These are phyloP conservation scores for Cerioporus squamosus DNA, from an alignment of 1,284 basidiomycete genomes.

Conservation along the genomic window DNA sequence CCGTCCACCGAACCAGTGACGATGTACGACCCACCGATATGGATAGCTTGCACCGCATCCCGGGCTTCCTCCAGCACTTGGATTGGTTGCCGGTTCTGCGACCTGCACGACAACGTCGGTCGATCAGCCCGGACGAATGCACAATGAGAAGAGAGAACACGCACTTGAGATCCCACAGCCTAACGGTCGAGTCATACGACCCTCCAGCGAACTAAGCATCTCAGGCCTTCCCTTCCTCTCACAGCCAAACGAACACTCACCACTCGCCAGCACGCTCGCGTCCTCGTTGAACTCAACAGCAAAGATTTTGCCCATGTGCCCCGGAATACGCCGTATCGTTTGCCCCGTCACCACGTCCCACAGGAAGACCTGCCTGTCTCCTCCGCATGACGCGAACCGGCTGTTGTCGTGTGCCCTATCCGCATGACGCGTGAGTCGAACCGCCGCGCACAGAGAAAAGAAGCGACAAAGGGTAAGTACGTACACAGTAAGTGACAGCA, in stretches of 20 bases:
- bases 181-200: slow-evolving; percentile 87
- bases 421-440: slow-evolving; percentile 3
- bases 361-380: slow-evolving; percentile 89
- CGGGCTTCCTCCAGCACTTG: slow-evolving; percentile 90
- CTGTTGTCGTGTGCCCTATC: slow-evolving; percentile 89
- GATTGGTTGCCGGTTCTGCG: slow-evolving; percentile 83
- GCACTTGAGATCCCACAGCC: slow-evolving; percentile 88
- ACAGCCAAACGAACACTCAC: slow-evolving; percentile 45
- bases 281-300: slow-evolving; percentile 90
- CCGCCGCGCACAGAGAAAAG: background rate
- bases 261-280: slow-evolving; percentile 84
- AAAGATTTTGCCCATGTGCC: slow-evolving; percentile 91
- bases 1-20: slow-evolving; percentile 91
- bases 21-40: slow-evolving; percentile 68
- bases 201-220: slow-evolving; percentile 47
- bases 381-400: slow-evolving; percentile 92
- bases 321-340: slow-evolving; percentile 81
- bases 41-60: slow-evolving; percentile 86
- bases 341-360: slow-evolving; percentile 95
- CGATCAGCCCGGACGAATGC: background rate
- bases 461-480: slow-evolving; percentile 40
- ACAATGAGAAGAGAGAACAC: slow-evolving; percentile 23
- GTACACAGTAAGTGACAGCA: slow-evolving; percentile 88
- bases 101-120: slow-evolving; percentile 45
- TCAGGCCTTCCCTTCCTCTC: slow-evolving; percentile 11